These are phyloP conservation scores for Ceratobasidium sp. DNA, from an alignment of 1,284 basidiomycete species.

Conservation along the genomic window DNA sequence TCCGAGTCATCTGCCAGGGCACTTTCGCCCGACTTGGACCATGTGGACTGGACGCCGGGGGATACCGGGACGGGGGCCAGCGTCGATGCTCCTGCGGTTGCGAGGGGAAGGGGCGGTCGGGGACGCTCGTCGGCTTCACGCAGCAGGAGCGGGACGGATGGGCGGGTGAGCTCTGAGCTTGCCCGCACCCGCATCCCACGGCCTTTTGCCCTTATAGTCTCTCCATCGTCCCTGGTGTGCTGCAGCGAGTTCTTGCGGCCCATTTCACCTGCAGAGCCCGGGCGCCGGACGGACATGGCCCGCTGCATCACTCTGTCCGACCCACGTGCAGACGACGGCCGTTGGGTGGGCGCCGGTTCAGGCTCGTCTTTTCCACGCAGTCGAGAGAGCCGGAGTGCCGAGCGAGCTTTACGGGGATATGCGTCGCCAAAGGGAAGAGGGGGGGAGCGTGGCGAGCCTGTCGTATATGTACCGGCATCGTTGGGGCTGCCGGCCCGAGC, in stretches of 20 bases:
- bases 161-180: slow-evolving; percentile 33
- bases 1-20: slow-evolving; percentile 32
- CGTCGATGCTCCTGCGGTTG: background rate
- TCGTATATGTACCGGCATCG: background rate
- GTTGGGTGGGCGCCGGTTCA: background rate
- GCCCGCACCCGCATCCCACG: slow-evolving; percentile 29
- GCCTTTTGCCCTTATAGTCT: background rate
- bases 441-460: slow-evolving; percentile 5
- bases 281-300: background rate
- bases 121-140: slow-evolving; percentile 8
- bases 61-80: slow-evolving; percentile 8
- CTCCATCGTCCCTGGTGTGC: background rate
- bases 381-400: slow-evolving; percentile 20
- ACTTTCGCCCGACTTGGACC: slow-evolving; percentile 22
- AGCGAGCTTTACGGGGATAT: slow-evolving; percentile 14
- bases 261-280: slow-evolving; percentile 26
- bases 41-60: slow-evolving; percentile 17
- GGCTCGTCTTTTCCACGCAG: slow-evolving; percentile 14
- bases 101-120: slow-evolving; percentile 6
- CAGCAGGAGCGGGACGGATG: background rate
- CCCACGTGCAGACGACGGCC: background rate
- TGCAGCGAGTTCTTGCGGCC: background rate
- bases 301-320: background rate
- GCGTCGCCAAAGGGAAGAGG: slow-evolving; percentile 16
- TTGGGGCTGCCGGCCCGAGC: background rate